Conservation (phyloP, 805 yeast genomes). For the Barnettozyma vustinii region DNA sequence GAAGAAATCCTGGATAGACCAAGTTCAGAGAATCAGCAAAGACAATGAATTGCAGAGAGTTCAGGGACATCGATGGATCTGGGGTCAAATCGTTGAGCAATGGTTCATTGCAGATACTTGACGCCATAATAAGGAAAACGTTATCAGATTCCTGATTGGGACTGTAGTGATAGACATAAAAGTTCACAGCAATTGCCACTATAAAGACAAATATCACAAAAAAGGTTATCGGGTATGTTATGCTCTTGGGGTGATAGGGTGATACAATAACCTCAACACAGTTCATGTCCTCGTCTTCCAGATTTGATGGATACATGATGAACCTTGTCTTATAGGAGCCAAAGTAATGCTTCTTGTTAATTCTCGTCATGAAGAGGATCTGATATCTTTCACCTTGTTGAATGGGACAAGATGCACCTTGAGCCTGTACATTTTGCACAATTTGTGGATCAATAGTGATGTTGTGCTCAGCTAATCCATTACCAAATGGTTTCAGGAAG, state of each 20-base stretch:
- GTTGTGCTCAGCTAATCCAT: neutral
- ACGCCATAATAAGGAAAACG: constrained; percentile 45
- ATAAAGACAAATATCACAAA: constrained; percentile 37
- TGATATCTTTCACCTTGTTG: constrained; percentile 21
- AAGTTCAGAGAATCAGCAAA: constrained; percentile 51
- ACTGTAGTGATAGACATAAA: constrained; percentile 37
- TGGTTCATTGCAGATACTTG: constrained; percentile 54
- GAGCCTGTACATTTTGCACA: neutral
- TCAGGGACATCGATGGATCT: constrained; percentile 40
- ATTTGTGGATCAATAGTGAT: neutral
- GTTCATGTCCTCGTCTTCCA: constrained; percentile 30
- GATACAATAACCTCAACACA: constrained; percentile 46
- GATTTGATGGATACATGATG: constrained; percentile 36
- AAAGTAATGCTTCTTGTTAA: constrained; percentile 27
- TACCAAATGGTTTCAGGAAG: neutral
- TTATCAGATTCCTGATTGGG: constrained; percentile 56
- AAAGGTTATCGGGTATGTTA: constrained; percentile 34
- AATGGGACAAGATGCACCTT: constrained; percentile 25
- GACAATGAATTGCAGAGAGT: constrained; percentile 54
- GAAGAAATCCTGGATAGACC: constrained; percentile 58
- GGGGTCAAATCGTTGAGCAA: constrained; percentile 54
- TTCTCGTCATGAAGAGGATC: constrained; percentile 21
- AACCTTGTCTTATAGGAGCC: constrained; percentile 43
- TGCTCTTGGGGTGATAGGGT: constrained; percentile 36
- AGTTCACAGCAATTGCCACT: constrained; percentile 30